Percentiles rank a stretch among this genome's conserved stretches.
Conservation (phyloP, 768 basidiomycete genomes). For the Lentinula raphanica region DNA sequence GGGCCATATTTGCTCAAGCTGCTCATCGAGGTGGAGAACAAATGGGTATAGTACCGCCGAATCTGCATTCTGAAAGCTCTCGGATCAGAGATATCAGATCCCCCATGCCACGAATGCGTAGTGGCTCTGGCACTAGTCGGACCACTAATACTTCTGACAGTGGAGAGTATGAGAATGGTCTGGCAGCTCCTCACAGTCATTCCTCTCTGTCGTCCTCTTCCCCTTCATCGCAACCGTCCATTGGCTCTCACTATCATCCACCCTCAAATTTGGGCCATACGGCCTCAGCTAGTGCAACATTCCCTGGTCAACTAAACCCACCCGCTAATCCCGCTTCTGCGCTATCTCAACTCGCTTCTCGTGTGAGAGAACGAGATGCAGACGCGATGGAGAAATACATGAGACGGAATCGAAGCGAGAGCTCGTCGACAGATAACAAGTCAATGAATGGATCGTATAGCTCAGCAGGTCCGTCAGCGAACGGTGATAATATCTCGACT, state of each 20-base stretch:
- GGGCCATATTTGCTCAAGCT: constrained; percentile 68
- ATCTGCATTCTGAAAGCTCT: constrained; percentile 38
- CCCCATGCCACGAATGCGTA: constrained; percentile 56
- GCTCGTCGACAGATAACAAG: constrained; percentile 68
- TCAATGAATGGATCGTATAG: constrained; percentile 55
- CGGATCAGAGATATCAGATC: constrained; percentile 36
- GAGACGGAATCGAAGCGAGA: constrained; percentile 77
- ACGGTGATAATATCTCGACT: constrained; percentile 50
- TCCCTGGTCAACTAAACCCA: constrained; percentile 15
- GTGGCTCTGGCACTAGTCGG: constrained; percentile 76
- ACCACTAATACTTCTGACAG: constrained; percentile 74
- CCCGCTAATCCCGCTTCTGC: constrained; percentile 31
- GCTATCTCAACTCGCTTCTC: constrained; percentile 72
- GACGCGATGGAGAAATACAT: constrained; percentile 87
- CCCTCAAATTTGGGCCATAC: neutral
- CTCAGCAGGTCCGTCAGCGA: constrained; percentile 46
- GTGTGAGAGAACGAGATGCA: constrained; percentile 79
- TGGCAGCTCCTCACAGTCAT: constrained; percentile 39
- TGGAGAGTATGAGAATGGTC: constrained; percentile 51
- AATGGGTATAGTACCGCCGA: constrained; percentile 36
- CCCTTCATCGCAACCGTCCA: constrained; percentile 52
- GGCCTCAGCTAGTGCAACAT: neutral
- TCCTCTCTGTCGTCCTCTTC: constrained; percentile 58
- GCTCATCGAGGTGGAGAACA: constrained; percentile 63
- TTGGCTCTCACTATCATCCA: constrained; percentile 14